Conservation (phyloP, 192 early-diverging fungal species). For the Fimicolochytrium jonesii region DNA sequence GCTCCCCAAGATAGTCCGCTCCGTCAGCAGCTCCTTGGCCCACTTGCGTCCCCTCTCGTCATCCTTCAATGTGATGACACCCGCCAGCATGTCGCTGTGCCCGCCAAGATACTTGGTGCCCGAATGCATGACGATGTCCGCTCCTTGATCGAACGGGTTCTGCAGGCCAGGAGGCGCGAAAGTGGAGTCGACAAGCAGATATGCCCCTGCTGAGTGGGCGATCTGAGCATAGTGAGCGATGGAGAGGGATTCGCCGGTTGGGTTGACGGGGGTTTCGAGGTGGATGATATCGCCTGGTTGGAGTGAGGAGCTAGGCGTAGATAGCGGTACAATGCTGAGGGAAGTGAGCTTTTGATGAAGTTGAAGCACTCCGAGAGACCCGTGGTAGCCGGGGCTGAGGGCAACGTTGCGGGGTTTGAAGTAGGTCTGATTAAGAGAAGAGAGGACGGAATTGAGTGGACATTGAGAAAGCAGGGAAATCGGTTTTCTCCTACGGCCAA, state of each 20-base stretch:
- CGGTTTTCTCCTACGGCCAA: constrained; percentile 33
- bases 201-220: constrained; percentile 46
- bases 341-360: neutral
- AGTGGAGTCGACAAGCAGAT: constrained; percentile 62
- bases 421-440: constrained; percentile 18
- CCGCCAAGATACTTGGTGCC: constrained; percentile 72
- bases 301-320: constrained; percentile 5
- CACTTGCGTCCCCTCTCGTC: constrained; percentile 27
- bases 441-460: no score
- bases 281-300: constrained; percentile 51
- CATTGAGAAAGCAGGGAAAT: constrained; percentile 32
- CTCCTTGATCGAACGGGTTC: constrained; percentile 54
- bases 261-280: constrained; percentile 62
- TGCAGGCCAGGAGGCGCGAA: constrained; percentile 68
- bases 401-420: constrained; percentile 1
- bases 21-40: constrained; percentile 37
- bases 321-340: neutral
- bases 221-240: constrained; percentile 13
- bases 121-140: constrained; percentile 65
- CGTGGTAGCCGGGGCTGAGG: neutral
- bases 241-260: constrained; percentile 51
- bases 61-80: constrained; percentile 52
- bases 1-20: constrained; percentile 51
- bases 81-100: constrained; percentile 66
- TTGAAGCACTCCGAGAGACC: neutral